Percentiles rank a stretch among this genome's conserved stretches.
Evolutionary conservation across 2,329 filamentous ascomycete species (phyloP).

Genomic region (Neophaeococcomyces mojaviensis): DNA sequence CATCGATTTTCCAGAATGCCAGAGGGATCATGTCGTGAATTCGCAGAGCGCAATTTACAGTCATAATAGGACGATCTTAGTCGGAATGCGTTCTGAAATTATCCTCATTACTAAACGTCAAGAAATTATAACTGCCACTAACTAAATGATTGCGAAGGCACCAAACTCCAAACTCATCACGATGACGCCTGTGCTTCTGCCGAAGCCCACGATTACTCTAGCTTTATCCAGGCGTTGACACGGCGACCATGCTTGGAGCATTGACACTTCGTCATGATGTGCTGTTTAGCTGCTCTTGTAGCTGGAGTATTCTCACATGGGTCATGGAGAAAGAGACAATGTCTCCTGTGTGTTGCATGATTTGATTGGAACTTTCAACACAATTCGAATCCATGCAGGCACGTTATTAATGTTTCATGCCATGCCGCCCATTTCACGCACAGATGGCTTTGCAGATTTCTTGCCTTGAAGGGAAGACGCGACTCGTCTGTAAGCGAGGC

Average conservation of each 20-base stretch:
- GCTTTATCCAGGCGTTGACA: background rate
- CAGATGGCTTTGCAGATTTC: background rate
- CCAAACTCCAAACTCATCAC: background rate
- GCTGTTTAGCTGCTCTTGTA: background rate
- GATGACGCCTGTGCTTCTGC: background rate
- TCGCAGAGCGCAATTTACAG: too few relatives aligned
- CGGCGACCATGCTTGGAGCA: background rate
- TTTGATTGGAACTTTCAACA: background rate
- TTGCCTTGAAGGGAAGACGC: too few relatives aligned
- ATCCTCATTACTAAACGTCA: too few relatives aligned
- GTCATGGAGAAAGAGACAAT: background rate
- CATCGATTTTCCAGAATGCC: too few relatives aligned
- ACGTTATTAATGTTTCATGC: background rate
- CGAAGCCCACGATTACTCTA: background rate
- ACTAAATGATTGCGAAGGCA: too few relatives aligned
- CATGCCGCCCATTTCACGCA: background rate
- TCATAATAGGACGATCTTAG: too few relatives aligned
- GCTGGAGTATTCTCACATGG: background rate
- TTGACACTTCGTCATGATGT: background rate
- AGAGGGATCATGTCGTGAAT: too few relatives aligned
- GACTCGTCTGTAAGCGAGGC: too few relatives aligned
- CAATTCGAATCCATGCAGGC: background rate
- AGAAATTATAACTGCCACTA: too few relatives aligned
- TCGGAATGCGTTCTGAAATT: too few relatives aligned
- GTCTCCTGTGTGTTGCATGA: slow-evolving; percentile 4